A percentile compares a stretch with the other conserved stretches of the same genome.
Conservation (phyloP, 345 rosid species). For the Corchorus capsularis region DNA sequence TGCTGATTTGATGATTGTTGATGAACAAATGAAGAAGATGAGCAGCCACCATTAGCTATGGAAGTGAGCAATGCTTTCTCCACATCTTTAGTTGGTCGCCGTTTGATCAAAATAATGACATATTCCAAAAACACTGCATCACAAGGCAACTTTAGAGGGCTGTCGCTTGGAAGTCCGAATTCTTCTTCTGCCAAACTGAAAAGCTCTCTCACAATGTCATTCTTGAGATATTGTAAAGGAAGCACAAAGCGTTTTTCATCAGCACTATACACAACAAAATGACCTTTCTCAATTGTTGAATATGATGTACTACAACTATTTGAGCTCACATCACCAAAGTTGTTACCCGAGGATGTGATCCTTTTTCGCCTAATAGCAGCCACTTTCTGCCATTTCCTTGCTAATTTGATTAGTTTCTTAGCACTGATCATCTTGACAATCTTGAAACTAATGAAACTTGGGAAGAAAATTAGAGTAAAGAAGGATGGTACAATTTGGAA, state of each 20-base stretch:
- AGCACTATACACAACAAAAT: constrained; percentile 34
- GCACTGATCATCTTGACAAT: constrained; percentile 26
- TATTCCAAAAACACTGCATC: constrained; percentile 36
- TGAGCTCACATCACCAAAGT: not conserved
- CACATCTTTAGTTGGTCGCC: constrained; percentile 2
- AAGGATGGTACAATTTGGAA: not conserved
- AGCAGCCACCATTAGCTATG: constrained; percentile 7
- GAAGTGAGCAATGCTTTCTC: constrained; percentile 30
- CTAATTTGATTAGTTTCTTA: constrained; percentile 32
- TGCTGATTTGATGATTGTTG: constrained; percentile 14
- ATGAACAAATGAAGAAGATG: constrained; percentile 7
- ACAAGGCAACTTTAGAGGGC: constrained; percentile 39
- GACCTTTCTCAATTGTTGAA: constrained; percentile 27
- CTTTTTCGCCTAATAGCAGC: constrained; percentile 29
- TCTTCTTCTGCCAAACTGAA: constrained; percentile 38
- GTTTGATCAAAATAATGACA: constrained; percentile 22
- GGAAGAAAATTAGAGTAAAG: not conserved
- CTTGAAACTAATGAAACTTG: not conserved
- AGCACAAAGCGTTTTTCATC: constrained; percentile 34
- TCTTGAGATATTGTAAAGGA: constrained; percentile 32
- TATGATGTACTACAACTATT: constrained; percentile 11
- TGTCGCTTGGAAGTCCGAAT: constrained; percentile 31
- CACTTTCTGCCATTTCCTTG: constrained; percentile 42
- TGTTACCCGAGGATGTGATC: constrained; percentile 15
- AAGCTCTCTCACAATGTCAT: constrained; percentile 26